These are phyloP conservation scores for Xylaria arbuscula DNA, from an alignment of 2,329 filamentous ascomycete species.

Conservation along the genomic window DNA sequence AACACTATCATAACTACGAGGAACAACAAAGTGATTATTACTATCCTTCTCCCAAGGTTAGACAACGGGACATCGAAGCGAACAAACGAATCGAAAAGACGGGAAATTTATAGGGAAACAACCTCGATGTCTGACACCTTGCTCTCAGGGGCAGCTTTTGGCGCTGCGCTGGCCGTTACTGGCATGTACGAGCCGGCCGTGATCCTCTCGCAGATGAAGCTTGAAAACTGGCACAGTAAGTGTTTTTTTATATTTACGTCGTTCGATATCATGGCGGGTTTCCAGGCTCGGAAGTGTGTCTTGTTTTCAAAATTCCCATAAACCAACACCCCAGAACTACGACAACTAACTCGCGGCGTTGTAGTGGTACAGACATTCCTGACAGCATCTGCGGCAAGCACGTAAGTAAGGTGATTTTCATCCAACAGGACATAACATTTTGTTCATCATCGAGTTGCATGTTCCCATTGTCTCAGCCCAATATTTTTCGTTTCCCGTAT, in stretches of 20 bases:
- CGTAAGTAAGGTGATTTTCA: conserved; percentile 58
- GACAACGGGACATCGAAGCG: background rate
- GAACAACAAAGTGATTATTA: background rate
- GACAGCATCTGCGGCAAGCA: conserved; percentile 69
- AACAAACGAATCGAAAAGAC: background rate
- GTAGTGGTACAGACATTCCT: conserved; percentile 71
- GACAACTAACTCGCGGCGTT: background rate
- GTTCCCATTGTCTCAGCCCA: background rate
- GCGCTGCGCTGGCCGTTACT: conserved; percentile 68
- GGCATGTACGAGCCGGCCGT: conserved; percentile 70
- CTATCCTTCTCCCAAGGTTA: background rate
- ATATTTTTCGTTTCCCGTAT: conserved; percentile 23
- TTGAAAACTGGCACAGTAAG: conserved; percentile 68
- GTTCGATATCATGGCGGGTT: background rate
- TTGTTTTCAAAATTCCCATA: background rate
- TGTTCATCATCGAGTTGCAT: background rate
- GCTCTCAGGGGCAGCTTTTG: conserved; percentile 68
- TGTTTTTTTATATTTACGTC: no score
- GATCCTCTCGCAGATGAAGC: conserved; percentile 69
- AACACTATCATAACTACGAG: background rate
- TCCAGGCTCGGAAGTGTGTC: no score
- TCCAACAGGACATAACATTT: background rate
- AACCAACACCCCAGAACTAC: background rate
- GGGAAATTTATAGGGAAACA: background rate
- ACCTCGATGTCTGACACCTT: conserved; percentile 41